Evolutionary conservation across 2,329 filamentous ascomycete species (phyloP).

Genomic region (Colletotrichum echinochloae): DNA sequence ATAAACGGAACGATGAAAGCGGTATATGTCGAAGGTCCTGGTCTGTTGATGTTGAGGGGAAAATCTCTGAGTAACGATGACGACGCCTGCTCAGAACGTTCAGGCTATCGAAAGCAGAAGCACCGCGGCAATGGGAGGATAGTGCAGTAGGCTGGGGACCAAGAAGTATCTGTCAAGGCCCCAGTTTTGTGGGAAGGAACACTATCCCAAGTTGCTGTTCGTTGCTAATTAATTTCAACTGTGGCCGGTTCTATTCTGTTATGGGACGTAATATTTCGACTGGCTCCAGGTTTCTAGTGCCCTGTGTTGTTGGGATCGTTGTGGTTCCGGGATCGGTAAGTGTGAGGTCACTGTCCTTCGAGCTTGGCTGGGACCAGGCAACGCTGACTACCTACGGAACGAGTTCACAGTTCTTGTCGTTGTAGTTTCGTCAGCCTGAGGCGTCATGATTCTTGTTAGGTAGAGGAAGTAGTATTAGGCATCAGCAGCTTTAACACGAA

Average conservation of each 20-base stretch:
- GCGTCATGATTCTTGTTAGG: neutral
- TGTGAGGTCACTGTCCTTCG: neutral
- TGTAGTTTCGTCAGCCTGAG: neutral
- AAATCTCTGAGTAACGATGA: neutral
- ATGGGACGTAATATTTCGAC: neutral
- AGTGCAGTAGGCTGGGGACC: neutral
- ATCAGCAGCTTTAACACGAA: neutral
- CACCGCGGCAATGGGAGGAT: neutral
- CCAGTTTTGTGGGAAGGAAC: neutral
- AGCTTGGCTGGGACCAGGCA: neutral
- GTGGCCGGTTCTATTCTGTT: neutral
- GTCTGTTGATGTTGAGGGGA: neutral
- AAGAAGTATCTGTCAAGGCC: neutral
- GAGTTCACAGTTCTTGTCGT: neutral
- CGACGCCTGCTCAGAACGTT: neutral
- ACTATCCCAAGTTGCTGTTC: neutral
- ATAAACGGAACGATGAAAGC: constrained; percentile 7
- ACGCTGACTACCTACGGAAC: neutral
- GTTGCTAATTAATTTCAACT: neutral
- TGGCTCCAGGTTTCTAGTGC: neutral
- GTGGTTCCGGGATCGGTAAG: neutral
- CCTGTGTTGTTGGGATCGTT: neutral
- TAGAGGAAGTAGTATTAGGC: neutral
- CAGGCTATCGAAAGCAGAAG: neutral
- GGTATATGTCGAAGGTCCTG: constrained; percentile 3